Evolutionary conservation across 805 yeast genomes (phyloP).

Genomic region (Yamadazyma akitaensis): DNA sequence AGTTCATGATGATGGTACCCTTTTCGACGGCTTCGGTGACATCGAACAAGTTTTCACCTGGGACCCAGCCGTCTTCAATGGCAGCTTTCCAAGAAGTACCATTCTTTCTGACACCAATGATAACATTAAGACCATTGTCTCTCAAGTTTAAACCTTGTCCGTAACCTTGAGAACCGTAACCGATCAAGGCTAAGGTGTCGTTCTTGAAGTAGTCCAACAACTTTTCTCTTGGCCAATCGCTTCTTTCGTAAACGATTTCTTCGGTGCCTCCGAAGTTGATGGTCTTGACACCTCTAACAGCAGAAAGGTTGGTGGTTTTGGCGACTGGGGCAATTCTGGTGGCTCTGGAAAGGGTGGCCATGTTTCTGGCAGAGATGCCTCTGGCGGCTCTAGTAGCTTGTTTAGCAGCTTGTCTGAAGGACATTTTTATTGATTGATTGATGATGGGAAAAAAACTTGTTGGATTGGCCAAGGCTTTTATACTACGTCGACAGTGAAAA

Average conservation of each 20-base stretch:
- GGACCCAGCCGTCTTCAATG: slow-evolving; percentile 99
- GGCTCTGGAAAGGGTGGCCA: slow-evolving; percentile 50
- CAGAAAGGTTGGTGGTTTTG: slow-evolving; percentile 28
- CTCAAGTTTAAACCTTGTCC: slow-evolving; percentile 99
- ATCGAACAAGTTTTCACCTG: slow-evolving; percentile 96
- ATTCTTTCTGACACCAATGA: slow-evolving; percentile 96
- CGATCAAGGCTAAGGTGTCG: slow-evolving; percentile 95
- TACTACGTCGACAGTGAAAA: slow-evolving; percentile 6
- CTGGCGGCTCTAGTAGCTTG: slow-evolving; percentile 38
- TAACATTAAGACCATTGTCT: slow-evolving; percentile 97
- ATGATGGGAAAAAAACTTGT: slow-evolving; percentile 5
- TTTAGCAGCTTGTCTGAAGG: slow-evolving; percentile 48
- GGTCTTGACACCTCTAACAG: slow-evolving; percentile 89
- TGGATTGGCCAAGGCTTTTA: slow-evolving; percentile 3
- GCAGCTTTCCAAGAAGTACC: slow-evolving; percentile 99
- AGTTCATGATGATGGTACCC: slow-evolving; percentile 96
- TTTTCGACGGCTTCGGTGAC: slow-evolving; percentile 88
- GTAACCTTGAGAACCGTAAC: slow-evolving; percentile 99
- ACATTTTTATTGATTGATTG: slow-evolving; percentile 24
- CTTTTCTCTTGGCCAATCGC: slow-evolving; percentile 99
- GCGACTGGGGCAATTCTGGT: slow-evolving; percentile 26
- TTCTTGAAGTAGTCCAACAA: slow-evolving; percentile 93
- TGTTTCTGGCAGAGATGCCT: slow-evolving; percentile 59
- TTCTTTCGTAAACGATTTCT: slow-evolving; percentile 96
- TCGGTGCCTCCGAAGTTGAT: slow-evolving; percentile 95